Base-by-base conservation (phyloP, 148 eudicot species). In the Silene uniflora region DNA sequence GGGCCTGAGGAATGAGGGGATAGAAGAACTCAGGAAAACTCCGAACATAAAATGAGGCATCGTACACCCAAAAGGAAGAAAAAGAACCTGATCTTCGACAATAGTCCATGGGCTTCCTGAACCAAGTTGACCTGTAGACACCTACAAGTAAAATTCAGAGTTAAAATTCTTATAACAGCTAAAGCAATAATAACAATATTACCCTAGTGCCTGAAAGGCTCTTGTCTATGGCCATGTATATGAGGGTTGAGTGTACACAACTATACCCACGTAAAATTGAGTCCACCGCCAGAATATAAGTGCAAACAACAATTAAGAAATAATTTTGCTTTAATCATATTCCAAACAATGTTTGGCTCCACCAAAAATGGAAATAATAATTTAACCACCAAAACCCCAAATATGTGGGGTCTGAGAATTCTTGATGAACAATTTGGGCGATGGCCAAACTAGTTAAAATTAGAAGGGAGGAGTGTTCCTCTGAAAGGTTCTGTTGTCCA, bases 61-160 rank as follows among this genome's bases (percentile, higher is more conserved):
- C 14, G 42, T 60, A 65, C 44, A 72, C 11, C 17, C 54, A 29
- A 21, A 75, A 66, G 69, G 44, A 66, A 60, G 68, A 75, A 73
- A 62, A 21, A 66, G 88, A 55, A 85, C 98, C 97, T 94, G 98
- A 63, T 94, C 98, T 83, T 94, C 98, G 78, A 90, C 90, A 70
- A 85, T 78, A 63, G 98, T 83, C 97, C 97, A 94, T 27, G 88
- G 82, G 85, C 87, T 85, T 82, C 96, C 97, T 27, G 89, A 87
- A 65, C 90, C 92, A 68, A 79, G 81, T 83, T 81, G 93, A 69
- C 86, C 91, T 18, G 25, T n/a, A 81, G 87, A 81, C 75, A 88
- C 83, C 98, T 94, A 84, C 75, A 86, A 65, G 77, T 60, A 74
- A 23, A 62, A 64, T 71, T 67, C 71, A 76, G 80, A 44, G 19